Conservation (phyloP, 2,329 filamentous ascomycete genomes). For the Aspergillus caelatus region DNA sequence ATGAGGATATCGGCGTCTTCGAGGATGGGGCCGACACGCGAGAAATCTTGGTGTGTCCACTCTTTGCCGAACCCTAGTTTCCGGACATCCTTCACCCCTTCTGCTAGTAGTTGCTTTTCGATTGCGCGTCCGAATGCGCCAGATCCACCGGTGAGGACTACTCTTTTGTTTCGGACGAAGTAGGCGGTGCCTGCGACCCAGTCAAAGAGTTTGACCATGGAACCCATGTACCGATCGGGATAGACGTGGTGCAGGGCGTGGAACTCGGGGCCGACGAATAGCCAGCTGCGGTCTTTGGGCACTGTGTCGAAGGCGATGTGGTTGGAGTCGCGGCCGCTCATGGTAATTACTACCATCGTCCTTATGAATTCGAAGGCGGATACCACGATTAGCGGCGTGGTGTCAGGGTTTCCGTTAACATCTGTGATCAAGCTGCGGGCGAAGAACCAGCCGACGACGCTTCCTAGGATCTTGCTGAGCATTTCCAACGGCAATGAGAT, state of each 20-base stretch:
- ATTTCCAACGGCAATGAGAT: slow-evolving; percentile 23
- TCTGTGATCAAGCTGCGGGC: neutral
- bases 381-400: neutral
- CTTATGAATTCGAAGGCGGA: slow-evolving; percentile 5
- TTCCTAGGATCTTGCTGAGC: slow-evolving; percentile 13
- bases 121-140: slow-evolving; percentile 21
- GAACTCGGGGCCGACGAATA: slow-evolving; percentile 22
- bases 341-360: slow-evolving; percentile 13
- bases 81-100: slow-evolving; percentile 15
- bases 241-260: slow-evolving; percentile 23
- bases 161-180: slow-evolving; percentile 16
- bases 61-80: slow-evolving; percentile 11
- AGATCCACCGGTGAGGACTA: slow-evolving; percentile 15
- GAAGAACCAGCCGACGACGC: slow-evolving; percentile 14
- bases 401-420: neutral
- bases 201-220: slow-evolving; percentile 23
- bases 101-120: slow-evolving; percentile 8
- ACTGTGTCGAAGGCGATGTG: slow-evolving; percentile 18
- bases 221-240: slow-evolving; percentile 23
- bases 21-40: neutral
- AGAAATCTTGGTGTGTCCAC: slow-evolving; percentile 18
- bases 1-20: slow-evolving; percentile 19
- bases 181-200: slow-evolving; percentile 23
- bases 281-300: slow-evolving; percentile 20
- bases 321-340: slow-evolving; percentile 21